A percentile compares a stretch with the other conserved stretches of the same genome.
Conservation (phyloP, 164 flowering plant species). For the Magnolia sinica region DNA sequence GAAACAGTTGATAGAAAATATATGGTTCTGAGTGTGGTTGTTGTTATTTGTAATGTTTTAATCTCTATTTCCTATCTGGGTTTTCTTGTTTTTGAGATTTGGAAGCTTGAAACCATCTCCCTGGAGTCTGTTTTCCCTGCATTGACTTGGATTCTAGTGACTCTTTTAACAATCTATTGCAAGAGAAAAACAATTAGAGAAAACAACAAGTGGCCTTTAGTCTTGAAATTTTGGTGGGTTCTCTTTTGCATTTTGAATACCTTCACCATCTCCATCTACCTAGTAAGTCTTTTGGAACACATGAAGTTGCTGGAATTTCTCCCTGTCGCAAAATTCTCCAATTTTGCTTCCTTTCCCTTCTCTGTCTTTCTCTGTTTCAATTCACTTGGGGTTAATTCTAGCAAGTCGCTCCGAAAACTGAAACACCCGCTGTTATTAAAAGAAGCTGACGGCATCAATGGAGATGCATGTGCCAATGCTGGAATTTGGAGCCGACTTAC, state of each 20-base stretch:
- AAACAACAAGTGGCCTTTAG: slow-evolving; percentile 47
- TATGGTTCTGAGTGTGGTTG: slow-evolving; percentile 12
- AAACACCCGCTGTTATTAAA: slow-evolving; percentile 37
- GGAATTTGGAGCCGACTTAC: slow-evolving; percentile 64
- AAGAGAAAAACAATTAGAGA: slow-evolving; percentile 20
- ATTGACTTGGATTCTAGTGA: slow-evolving; percentile 43
- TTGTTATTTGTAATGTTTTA: slow-evolving; percentile 28
- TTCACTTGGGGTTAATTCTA: slow-evolving; percentile 17
- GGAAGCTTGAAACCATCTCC: slow-evolving; percentile 20
- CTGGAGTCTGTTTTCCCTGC: slow-evolving; percentile 20
- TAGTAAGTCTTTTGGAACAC: slow-evolving; percentile 22
- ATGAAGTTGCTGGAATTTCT: slow-evolving; percentile 18
- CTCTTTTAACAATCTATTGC: slow-evolving; percentile 29
- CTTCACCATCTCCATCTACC: slow-evolving; percentile 23
- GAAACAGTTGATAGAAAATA: slow-evolving; percentile 9
- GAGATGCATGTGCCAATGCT: slow-evolving; percentile 32
- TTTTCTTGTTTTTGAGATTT: slow-evolving; percentile 35
- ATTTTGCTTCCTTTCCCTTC: slow-evolving; percentile 46
- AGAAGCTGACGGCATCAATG: slow-evolving; percentile 5
- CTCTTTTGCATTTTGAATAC: slow-evolving; percentile 26
- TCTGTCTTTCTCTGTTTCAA: slow-evolving; percentile 40
- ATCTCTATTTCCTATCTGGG: slow-evolving; percentile 36
- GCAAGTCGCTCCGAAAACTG: slow-evolving; percentile 18
- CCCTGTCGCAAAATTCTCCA: slow-evolving; percentile 29
- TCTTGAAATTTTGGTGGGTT: slow-evolving; percentile 60